A percentile compares a stretch with the other conserved stretches of the same genome.
These are phyloP conservation scores for Trametes sp. DNA, from an alignment of 1,284 basidiomycete species.

Conservation along the genomic window DNA sequence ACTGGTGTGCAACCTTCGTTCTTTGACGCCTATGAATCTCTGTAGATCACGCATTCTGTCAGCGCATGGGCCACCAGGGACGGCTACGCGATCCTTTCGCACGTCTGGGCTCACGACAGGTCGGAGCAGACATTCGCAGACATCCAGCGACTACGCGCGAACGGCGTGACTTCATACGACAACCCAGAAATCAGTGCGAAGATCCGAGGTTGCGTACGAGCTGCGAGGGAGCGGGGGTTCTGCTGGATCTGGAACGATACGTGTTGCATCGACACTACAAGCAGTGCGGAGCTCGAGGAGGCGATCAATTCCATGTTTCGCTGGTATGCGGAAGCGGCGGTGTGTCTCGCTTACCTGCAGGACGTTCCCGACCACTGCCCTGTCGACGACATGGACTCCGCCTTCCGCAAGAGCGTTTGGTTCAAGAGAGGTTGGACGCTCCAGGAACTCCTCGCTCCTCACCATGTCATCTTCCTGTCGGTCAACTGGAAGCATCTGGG, in stretches of 20 bases:
- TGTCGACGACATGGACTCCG: neutral
- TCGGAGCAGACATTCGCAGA: slow-evolving; percentile 2
- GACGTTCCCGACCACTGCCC: neutral
- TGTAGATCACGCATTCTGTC: neutral
- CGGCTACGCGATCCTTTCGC: slow-evolving; percentile 14
- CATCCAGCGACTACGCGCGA: neutral
- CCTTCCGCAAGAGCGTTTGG: slow-evolving; percentile 2
- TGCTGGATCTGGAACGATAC: slow-evolving; percentile 12
- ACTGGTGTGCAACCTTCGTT: neutral
- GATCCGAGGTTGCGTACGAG: neutral
- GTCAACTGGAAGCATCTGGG: slow-evolving; percentile 2
- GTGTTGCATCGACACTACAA: slow-evolving; percentile 8
- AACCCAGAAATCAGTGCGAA: neutral
- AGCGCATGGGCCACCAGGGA: neutral
- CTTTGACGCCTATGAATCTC: neutral
- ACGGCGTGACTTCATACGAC: neutral
- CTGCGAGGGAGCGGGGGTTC: neutral
- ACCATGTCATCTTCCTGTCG: neutral
- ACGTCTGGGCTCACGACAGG: neutral
- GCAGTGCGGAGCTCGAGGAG: slow-evolving; percentile 12
- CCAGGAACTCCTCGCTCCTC: slow-evolving; percentile 2
- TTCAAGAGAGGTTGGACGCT: slow-evolving; percentile 9
- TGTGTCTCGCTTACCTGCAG: slow-evolving; percentile 3
- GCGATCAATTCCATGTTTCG: slow-evolving; percentile 13
- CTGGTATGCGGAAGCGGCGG: slow-evolving; percentile 3